Conservation (phyloP, 305 asterid species). For the Solanum hybrid region DNA sequence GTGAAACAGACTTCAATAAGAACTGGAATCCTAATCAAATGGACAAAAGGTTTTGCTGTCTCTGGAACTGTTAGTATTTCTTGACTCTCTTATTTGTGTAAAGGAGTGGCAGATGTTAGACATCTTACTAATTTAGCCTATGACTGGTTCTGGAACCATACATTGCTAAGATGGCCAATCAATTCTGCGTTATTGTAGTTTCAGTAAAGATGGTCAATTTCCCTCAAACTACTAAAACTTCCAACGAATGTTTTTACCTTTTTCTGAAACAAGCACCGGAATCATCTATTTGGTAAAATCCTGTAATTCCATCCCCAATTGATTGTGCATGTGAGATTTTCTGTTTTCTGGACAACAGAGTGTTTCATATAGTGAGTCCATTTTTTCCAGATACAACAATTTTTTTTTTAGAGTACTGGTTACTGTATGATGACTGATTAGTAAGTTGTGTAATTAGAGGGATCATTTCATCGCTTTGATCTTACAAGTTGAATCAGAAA, state of each 20-base stretch:
- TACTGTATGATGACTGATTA: background rate
- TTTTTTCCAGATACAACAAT: background rate
- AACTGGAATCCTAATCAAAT: conserved; percentile 66
- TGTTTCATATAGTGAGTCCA: background rate
- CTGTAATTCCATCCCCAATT: background rate
- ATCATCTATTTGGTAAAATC: background rate
- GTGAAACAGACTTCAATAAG: conserved; percentile 69
- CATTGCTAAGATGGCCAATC: background rate
- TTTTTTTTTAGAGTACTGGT: background rate
- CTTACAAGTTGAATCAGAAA: background rate
- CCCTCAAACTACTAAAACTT: background rate
- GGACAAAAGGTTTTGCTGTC: conserved; percentile 78
- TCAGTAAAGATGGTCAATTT: background rate
- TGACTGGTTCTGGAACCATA: background rate
- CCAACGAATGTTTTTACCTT: background rate
- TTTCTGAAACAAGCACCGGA: background rate
- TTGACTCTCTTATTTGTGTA: background rate
- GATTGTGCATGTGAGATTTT: background rate
- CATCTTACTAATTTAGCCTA: background rate
- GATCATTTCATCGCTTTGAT: background rate
- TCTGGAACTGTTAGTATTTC: conserved; percentile 65
- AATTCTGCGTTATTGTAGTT: background rate
- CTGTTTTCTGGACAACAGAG: background rate
- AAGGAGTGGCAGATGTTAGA: background rate
- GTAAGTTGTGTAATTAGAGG: background rate